A percentile compares a stretch with the other conserved stretches of the same genome.
Conservation (phyloP, 2,329 filamentous ascomycete genomes). For the Pseudogymnoascus sp. region DNA sequence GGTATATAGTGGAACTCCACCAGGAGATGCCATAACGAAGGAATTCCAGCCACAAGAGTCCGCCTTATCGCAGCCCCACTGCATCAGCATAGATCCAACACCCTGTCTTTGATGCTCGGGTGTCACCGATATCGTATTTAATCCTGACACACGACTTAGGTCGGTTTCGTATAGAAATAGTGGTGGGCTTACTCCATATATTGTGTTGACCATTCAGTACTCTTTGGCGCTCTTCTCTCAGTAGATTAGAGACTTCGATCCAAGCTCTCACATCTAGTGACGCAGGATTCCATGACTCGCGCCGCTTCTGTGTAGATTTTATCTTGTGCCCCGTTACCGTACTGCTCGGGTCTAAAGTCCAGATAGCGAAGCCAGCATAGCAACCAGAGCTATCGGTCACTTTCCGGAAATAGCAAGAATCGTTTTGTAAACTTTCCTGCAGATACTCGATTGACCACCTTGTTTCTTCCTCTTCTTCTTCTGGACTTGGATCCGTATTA, state of each 20-base stretch:
- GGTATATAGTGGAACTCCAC: not conserved
- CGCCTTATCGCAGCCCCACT: not conserved
- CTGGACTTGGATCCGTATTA: not conserved
- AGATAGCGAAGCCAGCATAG: not conserved
- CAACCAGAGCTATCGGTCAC: not conserved
- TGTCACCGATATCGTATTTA: not conserved
- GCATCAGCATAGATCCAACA: not conserved
- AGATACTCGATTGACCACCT: not conserved
- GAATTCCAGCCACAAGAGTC: not conserved
- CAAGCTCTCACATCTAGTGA: conserved; percentile 1
- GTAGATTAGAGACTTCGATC: not conserved
- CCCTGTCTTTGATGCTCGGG: not conserved
- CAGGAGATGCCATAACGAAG: conserved; percentile 4
- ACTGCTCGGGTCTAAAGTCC: not conserved
- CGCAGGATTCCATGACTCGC: not conserved
- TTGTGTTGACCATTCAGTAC: not conserved
- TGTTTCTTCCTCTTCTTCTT: not conserved
- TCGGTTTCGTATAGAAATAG: not conserved
- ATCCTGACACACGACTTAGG: not conserved
- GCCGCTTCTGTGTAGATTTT: not conserved
- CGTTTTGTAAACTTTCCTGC: not conserved
- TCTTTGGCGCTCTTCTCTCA: not conserved
- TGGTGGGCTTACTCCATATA: not conserved
- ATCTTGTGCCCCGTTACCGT: not conserved
- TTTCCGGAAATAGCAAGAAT: not conserved